Percentiles rank a stretch among this genome's conserved stretches.
Evolutionary conservation across 1,284 basidiomycete genomes (phyloP).

Genomic region (Stereum hirsutum): DNA sequence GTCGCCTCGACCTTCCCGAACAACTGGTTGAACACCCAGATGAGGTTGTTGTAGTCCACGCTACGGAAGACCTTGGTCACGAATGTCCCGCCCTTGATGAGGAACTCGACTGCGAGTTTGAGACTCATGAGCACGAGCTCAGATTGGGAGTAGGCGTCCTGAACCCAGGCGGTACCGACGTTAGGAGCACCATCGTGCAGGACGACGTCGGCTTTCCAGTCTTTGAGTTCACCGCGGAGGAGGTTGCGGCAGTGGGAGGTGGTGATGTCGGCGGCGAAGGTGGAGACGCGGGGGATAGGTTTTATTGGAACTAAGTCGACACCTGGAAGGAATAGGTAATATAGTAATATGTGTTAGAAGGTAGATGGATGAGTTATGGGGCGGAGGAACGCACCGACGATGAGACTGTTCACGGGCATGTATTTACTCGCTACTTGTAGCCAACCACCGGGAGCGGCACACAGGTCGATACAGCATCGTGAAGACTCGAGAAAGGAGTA

Average conservation of each 20-base stretch:
- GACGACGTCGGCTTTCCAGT: constrained; percentile 99
- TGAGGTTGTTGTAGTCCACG: constrained; percentile 96
- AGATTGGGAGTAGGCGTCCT: constrained; percentile 96
- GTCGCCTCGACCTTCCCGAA: constrained; percentile 98
- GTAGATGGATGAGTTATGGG: no score
- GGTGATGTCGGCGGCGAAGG: constrained; percentile 95
- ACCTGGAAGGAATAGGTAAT: constrained; percentile 32
- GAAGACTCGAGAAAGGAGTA: constrained; percentile 89
- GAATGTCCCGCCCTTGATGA: constrained; percentile 90
- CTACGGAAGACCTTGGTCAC: constrained; percentile 99
- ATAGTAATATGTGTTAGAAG: constrained; percentile 6
- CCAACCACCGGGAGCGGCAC: constrained; percentile 99
- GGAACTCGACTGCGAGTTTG: constrained; percentile 95
- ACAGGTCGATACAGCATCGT: constrained; percentile 95
- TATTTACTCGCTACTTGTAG: constrained; percentile 97
- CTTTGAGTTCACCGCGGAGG: constrained; percentile 86
- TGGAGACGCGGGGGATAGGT: constrained; percentile 89
- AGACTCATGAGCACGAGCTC: constrained; percentile 96
- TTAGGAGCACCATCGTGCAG: constrained; percentile 99
- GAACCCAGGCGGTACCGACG: constrained; percentile 98
- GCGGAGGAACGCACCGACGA: constrained; percentile 76
- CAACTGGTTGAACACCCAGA: constrained; percentile 98
- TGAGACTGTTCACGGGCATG: constrained; percentile 93
- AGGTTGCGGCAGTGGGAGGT: constrained; percentile 85
- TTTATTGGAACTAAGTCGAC: constrained; percentile 97